Evolutionary conservation across 768 basidiomycete species (phyloP).

Genomic region (Hortiboletus flavorubellus): DNA sequence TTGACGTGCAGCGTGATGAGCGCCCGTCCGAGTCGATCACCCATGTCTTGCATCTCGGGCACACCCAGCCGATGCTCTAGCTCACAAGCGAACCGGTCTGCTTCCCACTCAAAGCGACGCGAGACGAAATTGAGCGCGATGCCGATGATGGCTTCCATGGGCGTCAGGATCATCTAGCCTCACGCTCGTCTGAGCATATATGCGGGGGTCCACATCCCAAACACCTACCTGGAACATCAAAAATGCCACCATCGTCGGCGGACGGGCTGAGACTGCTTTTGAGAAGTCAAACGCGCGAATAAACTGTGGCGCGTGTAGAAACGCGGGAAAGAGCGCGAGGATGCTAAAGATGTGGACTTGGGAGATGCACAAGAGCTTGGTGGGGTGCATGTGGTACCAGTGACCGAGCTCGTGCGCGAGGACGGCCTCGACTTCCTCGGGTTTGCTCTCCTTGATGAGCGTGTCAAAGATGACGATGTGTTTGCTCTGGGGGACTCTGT

Average conservation of each 20-base stretch:
- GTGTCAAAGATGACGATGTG: constrained; percentile 98
- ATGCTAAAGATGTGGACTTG: constrained; percentile 88
- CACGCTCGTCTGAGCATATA: background rate
- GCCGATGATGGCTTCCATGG: constrained; percentile 69
- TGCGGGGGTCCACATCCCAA: background rate
- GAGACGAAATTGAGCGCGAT: constrained; percentile 80
- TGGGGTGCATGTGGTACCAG: constrained; percentile 91
- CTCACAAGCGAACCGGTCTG: constrained; percentile 83
- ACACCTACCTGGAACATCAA: constrained; percentile 72
- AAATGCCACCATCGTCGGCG: constrained; percentile 84
- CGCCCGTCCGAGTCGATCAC: constrained; percentile 77
- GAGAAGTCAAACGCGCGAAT: constrained; percentile 82
- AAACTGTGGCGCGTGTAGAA: constrained; percentile 76
- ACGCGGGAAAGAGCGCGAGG: constrained; percentile 85
- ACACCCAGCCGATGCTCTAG: constrained; percentile 46
- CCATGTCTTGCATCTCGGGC: constrained; percentile 77
- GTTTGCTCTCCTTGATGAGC: constrained; percentile 84
- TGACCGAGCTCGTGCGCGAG: constrained; percentile 96
- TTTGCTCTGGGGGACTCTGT: constrained; percentile 56
- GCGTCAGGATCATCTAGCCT: constrained; percentile 70
- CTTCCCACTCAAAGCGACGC: constrained; percentile 88
- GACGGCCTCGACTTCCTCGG: constrained; percentile 96
- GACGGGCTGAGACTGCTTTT: constrained; percentile 53
- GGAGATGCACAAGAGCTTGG: constrained; percentile 80
- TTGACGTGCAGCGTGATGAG: constrained; percentile 85